A percentile compares a stretch with the other conserved stretches of the same genome.
These are phyloP conservation scores for Penicillium waksmanii DNA, from an alignment of 495 filamentous ascomycete species.

Conservation along the genomic window DNA sequence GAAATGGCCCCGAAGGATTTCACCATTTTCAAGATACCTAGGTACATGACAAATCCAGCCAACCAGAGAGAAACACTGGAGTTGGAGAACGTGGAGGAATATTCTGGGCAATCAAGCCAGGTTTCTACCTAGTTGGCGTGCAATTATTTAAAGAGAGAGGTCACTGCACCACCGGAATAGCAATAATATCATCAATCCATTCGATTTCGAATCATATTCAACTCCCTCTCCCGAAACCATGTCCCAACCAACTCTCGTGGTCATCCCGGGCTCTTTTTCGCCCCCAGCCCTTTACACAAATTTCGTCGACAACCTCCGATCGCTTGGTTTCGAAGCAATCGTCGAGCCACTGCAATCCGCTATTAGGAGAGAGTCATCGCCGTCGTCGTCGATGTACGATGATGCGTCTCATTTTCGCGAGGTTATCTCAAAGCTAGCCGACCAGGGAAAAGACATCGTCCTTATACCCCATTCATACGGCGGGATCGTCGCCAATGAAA, in stretches of 20 bases:
- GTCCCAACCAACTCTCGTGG: neutral
- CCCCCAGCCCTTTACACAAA: neutral
- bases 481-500: constrained; percentile 1
- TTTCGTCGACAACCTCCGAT: neutral
- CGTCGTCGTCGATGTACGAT: neutral
- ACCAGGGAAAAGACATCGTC: constrained; percentile 3
- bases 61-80: no score
- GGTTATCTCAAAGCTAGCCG: neutral
- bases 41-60: no score
- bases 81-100: no score
- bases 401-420: neutral
- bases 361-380: neutral
- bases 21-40: no score
- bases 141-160: no score
- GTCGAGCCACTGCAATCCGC: neutral
- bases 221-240: neutral
- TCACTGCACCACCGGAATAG: no score
- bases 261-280: constrained; percentile 51
- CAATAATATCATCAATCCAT: neutral
- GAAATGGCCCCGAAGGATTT: no score
- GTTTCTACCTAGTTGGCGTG: no score
- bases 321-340: neutral
- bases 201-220: neutral
- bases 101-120: no score
- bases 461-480: constrained; percentile 4